Evolutionary conservation across 352 stramenopile genomes (phyloP).

Genomic region (Globisporangium paroecandrum): DNA sequence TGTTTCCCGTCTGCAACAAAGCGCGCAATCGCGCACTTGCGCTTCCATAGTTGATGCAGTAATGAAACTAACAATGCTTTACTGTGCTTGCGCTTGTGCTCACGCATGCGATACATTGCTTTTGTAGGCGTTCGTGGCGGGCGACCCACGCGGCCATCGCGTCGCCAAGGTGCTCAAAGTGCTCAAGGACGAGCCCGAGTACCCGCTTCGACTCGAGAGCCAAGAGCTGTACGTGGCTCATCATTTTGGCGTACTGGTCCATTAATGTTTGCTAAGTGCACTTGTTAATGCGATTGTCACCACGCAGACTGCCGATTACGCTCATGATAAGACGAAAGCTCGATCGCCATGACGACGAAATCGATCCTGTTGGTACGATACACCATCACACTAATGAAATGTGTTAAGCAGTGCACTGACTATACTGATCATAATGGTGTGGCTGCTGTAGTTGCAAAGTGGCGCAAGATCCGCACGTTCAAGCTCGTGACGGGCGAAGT

Average conservation of each 20-base stretch:
- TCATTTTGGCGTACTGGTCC: not conserved
- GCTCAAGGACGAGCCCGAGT: conserved; percentile 38
- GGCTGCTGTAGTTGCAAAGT: conserved; percentile 44
- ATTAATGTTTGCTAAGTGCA: not conserved
- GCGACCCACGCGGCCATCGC: conserved; percentile 60
- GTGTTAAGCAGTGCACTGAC: not conserved
- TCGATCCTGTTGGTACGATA: conserved; percentile 34
- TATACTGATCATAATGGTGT: conserved; percentile 7
- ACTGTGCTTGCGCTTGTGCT: not conserved
- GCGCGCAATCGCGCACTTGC: conserved; percentile 3
- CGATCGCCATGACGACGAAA: conserved; percentile 49
- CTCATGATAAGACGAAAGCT: conserved; percentile 69
- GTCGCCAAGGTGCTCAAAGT: conserved; percentile 59
- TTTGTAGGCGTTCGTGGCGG: conserved; percentile 62
- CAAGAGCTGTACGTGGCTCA: conserved; percentile 54
- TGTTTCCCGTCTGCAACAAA: not conserved
- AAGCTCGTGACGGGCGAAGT: conserved; percentile 56
- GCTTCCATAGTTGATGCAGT: no score
- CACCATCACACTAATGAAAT: not conserved
- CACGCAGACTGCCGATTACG: conserved; percentile 48
- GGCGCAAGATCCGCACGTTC: conserved; percentile 76
- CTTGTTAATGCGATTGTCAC: not conserved
- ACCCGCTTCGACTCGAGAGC: conserved; percentile 60
- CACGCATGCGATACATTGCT: not conserved
- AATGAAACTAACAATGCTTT: not conserved